Evolutionary conservation across 306 rosid species (phyloP).

Genomic region (Malus asiatica): DNA sequence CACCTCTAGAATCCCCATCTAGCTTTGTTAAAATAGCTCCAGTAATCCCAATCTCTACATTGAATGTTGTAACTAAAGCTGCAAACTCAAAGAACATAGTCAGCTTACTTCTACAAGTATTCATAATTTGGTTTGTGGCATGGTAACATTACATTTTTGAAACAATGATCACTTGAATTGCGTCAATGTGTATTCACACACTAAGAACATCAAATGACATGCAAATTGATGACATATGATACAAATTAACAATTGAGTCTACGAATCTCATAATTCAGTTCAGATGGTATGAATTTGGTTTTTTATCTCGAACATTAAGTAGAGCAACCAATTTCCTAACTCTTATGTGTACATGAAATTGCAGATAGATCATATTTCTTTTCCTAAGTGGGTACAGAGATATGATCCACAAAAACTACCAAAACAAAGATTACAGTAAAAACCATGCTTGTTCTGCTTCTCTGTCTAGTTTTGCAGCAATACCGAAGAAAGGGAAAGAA

Average conservation of each 20-base stretch:
- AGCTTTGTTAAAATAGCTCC: slow-evolving; percentile 98
- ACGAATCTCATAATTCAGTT: not conserved
- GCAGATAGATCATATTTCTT: not conserved
- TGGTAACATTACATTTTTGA: not conserved
- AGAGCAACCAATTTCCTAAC: not conserved
- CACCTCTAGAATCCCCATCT: slow-evolving; percentile 99
- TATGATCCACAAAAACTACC: no score
- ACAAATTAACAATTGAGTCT: not conserved
- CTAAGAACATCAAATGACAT: not conserved
- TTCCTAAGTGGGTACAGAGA: no score
- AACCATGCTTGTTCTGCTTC: not conserved
- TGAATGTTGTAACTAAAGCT: slow-evolving; percentile 92
- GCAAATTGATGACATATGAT: not conserved
- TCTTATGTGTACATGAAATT: not conserved
- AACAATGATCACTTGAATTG: not conserved
- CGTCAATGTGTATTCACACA: not conserved
- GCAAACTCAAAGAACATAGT: slow-evolving; percentile 25
- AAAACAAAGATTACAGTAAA: not conserved
- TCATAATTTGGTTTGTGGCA: not conserved
- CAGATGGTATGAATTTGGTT: not conserved
- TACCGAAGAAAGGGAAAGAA: not conserved
- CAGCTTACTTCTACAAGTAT: not conserved
- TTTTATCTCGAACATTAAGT: not conserved
- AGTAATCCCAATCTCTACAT: slow-evolving; percentile 93
- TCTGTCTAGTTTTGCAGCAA: not conserved